Evolutionary conservation across 768 basidiomycete genomes (phyloP), one percentile per base, ranked within the genome.

Genomic region (Trametes maxima): DNA sequence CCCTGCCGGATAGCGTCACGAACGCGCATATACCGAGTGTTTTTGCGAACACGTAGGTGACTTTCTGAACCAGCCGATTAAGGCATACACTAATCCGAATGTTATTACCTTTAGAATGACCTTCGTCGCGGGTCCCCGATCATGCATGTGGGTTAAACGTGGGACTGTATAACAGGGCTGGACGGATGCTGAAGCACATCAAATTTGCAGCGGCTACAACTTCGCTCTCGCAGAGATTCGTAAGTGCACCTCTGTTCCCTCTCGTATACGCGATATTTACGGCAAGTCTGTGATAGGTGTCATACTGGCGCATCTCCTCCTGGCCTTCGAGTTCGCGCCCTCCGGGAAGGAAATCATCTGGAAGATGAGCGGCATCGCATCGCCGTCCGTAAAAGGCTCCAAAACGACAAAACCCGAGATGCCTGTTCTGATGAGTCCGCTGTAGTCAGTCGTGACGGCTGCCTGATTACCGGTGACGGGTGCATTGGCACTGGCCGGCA

Each of bases 281-380:
- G 8, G 8, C 28, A 8, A 33, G 8, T n/a, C 28, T 33, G 28
- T 33, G 28, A 33, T 21, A 60, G 52, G 53, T n/a, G 52, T 60
- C 45, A 35, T 46, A 3, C 37, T 60, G 5, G 45, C 52, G 14
- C 52, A 60, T 13, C 48, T 60, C 10, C 42, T 55, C 11, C 42
- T 52, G 19, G 49, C 40, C 4, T 59, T 59, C 50, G 50, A 45
- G 50, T 39, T 60, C 25, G 53, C 59, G 2, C 54, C 54, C 16
- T 54, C 45, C 19, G 45, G 49, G n/a, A 55, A 54, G 46, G 59
- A 60, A 37, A 42, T 60, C n/a, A 24, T 60, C 46, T 60, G 59
- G 53, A 60, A 53, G 25, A 47, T 60, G 52, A 53, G 53, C 33
- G 59, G 59, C 17, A 52, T 60, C 45, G 54, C 46, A 21, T 60